Base-by-base conservation (phyloP, 2,329 filamentous ascomycete species). In the Neonectria punicea region DNA sequence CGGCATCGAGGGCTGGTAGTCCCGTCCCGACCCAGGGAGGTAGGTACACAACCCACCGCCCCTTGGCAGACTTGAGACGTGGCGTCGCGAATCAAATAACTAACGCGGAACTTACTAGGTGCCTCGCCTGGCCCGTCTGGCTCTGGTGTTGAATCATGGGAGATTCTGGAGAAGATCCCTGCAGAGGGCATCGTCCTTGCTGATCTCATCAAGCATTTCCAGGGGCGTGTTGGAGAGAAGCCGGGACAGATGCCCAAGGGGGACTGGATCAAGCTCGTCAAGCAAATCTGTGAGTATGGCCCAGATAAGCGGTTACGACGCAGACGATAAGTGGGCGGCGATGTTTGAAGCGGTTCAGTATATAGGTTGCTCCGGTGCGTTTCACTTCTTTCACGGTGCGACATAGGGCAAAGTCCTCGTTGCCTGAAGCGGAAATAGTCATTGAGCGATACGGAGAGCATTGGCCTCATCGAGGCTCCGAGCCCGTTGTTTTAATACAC, bases 1-100 rank as follows among this genome's bases (percentile, higher is more conserved):
- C 81, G 8, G 87, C 83, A 16, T 92, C 89, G 9, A 84, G 90
- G 65, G 86, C 87, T 56, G 85, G 85, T 32, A 92, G 90, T 73
- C 90, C 88, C 73, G 82, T 78, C 63, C 79, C 86, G 60, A 68
- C 78, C 49, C 73, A 79, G 70, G 67, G 76, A 67, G 77, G 82
- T 82, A 78, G 77, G 78, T 74, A 22, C 22, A 47, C 32, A 5
- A 34, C n/a, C n/a, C 49, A 51, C n/a, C 30, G 30, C 18, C 20
- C n/a, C 18, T 32, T 3, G 8, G n/a, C 9, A 14, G 9, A 20
- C 30, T 16, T 8, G 14, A 9, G 16, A 18, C 25, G 3, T 9
- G n/a, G 10, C 30, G 8, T 18, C 20, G n/a, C 18, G 16, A 16
- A 53, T 25, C n/a, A 20, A 18, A 22, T 25, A 13, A 25, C 67